A percentile compares a stretch with the other conserved stretches of the same genome.
phyloP scores from a whole-genome alignment of 2,329 filamentous ascomycete species.

The Amauroascus niger region DNA sequence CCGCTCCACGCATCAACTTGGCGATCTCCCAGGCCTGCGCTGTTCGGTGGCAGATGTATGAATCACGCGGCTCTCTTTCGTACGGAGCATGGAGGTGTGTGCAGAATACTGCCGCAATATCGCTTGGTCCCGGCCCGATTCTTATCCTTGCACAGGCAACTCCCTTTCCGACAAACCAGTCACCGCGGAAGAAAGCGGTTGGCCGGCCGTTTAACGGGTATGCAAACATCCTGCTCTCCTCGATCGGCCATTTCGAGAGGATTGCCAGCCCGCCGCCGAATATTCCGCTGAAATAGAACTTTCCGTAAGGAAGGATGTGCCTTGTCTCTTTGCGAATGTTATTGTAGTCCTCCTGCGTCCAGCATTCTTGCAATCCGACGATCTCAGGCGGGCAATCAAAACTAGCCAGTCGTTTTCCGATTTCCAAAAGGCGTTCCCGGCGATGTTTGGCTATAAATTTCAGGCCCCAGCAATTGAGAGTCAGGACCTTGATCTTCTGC shows the following conservation, averaged over 20 bases:
- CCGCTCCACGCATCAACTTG: conserved; percentile 74
- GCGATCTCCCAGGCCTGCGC: conserved; percentile 93
- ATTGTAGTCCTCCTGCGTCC: conserved; percentile 74
- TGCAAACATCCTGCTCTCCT: conserved; percentile 72
- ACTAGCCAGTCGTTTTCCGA: conserved; percentile 66
- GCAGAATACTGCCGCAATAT: conserved; percentile 80
- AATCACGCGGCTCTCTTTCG: conserved; percentile 66
- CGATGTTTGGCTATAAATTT: conserved; percentile 75
- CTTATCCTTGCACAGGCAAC: conserved; percentile 74
- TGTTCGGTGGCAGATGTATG: conserved; percentile 80
- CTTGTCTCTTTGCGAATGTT: conserved; percentile 64
- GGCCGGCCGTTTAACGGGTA: conserved; percentile 92
- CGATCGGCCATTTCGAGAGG: conserved; percentile 83
- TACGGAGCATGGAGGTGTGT: conserved; percentile 90
- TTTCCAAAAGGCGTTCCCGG: conserved; percentile 67
- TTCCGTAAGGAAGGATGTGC: conserved; percentile 72
- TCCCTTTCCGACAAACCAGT: conserved; percentile 95
- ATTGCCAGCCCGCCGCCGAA: conserved; percentile 87
- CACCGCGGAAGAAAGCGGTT: conserved; percentile 84
- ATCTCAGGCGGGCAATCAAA: conserved; percentile 64
- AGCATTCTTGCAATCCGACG: conserved; percentile 91
- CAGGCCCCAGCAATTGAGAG: conserved; percentile 94
- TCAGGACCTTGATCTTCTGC: conserved; percentile 64
- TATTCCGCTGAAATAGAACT: conserved; percentile 83
- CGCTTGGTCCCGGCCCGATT: conserved; percentile 53